Conservation (phyloP, 2,329 filamentous ascomycete genomes). For the Hymenoscyphus salicellus region DNA sequence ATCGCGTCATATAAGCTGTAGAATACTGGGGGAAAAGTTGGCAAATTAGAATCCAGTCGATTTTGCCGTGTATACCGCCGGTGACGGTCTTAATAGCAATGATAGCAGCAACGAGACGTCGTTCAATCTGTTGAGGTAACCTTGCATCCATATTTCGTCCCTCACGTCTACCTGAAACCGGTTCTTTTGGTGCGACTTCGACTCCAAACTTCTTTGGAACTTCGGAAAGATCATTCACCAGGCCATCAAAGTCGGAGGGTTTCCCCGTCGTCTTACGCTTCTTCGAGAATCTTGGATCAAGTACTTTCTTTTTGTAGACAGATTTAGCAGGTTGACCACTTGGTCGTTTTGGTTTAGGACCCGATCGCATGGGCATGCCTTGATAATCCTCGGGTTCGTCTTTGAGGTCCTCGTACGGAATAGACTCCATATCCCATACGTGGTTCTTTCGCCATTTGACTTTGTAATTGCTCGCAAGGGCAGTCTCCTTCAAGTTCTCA, state of each 20-base stretch:
- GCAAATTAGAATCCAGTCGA: constrained; percentile 60
- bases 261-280: constrained; percentile 26
- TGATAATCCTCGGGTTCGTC: constrained; percentile 29
- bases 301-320: constrained; percentile 1
- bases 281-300: constrained; percentile 16
- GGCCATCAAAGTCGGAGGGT: constrained; percentile 28
- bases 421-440: constrained; percentile 42
- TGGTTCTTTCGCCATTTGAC: constrained; percentile 35
- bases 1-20: constrained; percentile 50
- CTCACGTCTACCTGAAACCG: constrained; percentile 20
- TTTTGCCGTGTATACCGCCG: constrained; percentile 56
- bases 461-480: constrained; percentile 7
- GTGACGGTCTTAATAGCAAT: constrained; percentile 56
- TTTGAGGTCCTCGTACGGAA: constrained; percentile 44
- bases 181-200: constrained; percentile 17
- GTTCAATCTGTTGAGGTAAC: constrained; percentile 42
- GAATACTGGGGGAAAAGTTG: constrained; percentile 54
- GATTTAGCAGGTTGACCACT: constrained; percentile 2
- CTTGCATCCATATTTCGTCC: constrained; percentile 33
- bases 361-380: neutral
- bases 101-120: constrained; percentile 54
- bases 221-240: constrained; percentile 21
- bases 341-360: neutral
- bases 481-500: neutral
- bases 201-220: constrained; percentile 23